phyloP scores from a whole-genome alignment of 139 green algal genomes.

The Closterium sp. region DNA sequence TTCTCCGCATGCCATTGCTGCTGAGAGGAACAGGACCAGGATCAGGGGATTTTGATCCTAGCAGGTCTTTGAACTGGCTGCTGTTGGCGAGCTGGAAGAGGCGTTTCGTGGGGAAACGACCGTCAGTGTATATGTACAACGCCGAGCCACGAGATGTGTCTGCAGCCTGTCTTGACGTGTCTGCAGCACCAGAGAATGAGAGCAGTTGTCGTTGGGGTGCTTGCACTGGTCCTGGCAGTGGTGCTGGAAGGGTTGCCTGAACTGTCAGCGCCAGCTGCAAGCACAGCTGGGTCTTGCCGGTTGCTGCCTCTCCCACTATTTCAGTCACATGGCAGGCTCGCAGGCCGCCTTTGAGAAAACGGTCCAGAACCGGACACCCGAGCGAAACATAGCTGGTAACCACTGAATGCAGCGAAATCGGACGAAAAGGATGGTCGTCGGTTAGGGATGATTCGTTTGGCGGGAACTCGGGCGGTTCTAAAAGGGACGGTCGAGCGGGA shows the following conservation, averaged over 20 bases:
- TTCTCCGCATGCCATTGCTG: not conserved
- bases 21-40: too few species aligned
- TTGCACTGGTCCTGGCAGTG: not conserved
- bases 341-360: conserved; percentile 23
- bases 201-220: not conserved
- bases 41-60: not conserved
- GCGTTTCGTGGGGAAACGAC: not conserved
- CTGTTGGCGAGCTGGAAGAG: not conserved
- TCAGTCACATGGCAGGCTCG: conserved; percentile 18
- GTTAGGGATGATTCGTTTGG: not conserved
- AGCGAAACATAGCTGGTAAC: not conserved
- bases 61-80: not conserved
- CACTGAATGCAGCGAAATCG: not conserved
- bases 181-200: not conserved
- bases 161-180: not conserved
- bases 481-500: not conserved
- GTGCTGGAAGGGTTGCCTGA: conserved; percentile 3
- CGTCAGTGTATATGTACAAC: not conserved
- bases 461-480: not conserved
- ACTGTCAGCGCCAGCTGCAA: conserved; percentile 61
- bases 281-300: conserved; percentile 67
- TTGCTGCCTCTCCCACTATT: conserved; percentile 58
- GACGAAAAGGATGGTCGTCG: not conserved
- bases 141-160: too few species aligned
- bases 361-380: conserved; percentile 27